A percentile compares a stretch with the other conserved stretches of the same genome.
Conservation (phyloP, 805 yeast species). For the Saccharomycopsis fibuligera region DNA sequence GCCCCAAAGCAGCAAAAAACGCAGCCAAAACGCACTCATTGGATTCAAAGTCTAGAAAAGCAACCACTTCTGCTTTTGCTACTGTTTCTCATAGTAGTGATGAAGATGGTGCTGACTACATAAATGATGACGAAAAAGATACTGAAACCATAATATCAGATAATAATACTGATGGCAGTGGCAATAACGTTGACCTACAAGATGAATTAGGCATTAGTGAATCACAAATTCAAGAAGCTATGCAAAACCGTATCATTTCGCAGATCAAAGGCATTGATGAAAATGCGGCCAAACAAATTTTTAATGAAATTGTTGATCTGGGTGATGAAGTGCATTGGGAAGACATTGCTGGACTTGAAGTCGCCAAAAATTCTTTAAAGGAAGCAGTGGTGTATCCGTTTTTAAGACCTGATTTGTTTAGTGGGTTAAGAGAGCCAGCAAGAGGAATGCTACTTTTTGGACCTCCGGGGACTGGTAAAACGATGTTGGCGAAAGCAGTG, state of each 20-base stretch:
- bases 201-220: constrained; percentile 25
- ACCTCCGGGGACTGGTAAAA: constrained; percentile 98
- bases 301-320: constrained; percentile 81
- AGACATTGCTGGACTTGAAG: constrained; percentile 87
- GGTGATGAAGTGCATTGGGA: constrained; percentile 96
- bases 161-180: background rate
- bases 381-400: constrained; percentile 97
- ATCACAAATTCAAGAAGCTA: constrained; percentile 26
- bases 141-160: constrained; percentile 11
- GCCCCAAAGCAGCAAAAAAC: no score
- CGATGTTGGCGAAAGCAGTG: constrained; percentile 96
- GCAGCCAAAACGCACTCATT: no score
- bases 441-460: constrained; percentile 95
- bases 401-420: constrained; percentile 85
- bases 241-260: constrained; percentile 26
- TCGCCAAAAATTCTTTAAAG: constrained; percentile 81
- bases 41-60: no score
- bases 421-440: constrained; percentile 91
- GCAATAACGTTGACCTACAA: constrained; percentile 14
- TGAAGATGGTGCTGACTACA: constrained; percentile 4
- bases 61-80: constrained; percentile 1
- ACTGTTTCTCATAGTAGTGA: constrained; percentile 2
- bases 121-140: constrained; percentile 24
- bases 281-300: constrained; percentile 71
- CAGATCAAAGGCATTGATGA: constrained; percentile 64